Percentiles rank a stretch among this genome's conserved stretches.
phyloP scores from a whole-genome alignment of 345 rosid species.

The Sisymbrium altissimum region DNA sequence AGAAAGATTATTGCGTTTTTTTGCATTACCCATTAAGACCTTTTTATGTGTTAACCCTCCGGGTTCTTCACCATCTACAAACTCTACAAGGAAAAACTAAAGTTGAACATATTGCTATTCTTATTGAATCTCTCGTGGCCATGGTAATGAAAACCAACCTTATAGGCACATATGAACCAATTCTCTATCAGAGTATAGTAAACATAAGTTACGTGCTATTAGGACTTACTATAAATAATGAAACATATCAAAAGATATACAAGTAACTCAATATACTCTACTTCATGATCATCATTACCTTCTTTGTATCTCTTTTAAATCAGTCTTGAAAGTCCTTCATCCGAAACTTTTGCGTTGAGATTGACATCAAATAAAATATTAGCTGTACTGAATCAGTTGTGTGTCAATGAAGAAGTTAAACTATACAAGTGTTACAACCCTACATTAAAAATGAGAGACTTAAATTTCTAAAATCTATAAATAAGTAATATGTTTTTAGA shows the following conservation, averaged over 20 bases:
- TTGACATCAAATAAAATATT: slow-evolving; percentile 70
- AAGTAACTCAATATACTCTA: no score
- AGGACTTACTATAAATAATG: no score
- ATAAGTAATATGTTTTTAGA: not conserved
- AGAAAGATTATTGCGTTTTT: not conserved
- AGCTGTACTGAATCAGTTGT: slow-evolving; percentile 13
- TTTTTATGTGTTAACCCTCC: slow-evolving; percentile 10
- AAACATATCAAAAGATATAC: no score
- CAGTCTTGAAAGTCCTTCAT: slow-evolving; percentile 46
- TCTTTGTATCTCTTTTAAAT: slow-evolving; percentile 50
- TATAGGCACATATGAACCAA: not conserved
- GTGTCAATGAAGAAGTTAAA: slow-evolving; percentile 57
- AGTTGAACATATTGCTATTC: slow-evolving; percentile 48
- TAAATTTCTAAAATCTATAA: not conserved
- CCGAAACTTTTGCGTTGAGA: slow-evolving; percentile 61
- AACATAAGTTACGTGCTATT: not conserved
- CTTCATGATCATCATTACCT: no score
- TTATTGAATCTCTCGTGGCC: slow-evolving; percentile 10
- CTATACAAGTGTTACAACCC: slow-evolving; percentile 58
- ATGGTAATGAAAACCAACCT: not conserved
- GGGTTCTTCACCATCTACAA: slow-evolving; percentile 49
- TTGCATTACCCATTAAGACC: slow-evolving; percentile 47
- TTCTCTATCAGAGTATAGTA: not conserved
- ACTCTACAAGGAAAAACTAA: slow-evolving; percentile 75
- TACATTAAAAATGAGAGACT: slow-evolving; percentile 32